Percentiles rank a stretch among this genome's conserved stretches.
Conservation (phyloP, 306 rosid species). For the Casuarina equisetifolia region DNA sequence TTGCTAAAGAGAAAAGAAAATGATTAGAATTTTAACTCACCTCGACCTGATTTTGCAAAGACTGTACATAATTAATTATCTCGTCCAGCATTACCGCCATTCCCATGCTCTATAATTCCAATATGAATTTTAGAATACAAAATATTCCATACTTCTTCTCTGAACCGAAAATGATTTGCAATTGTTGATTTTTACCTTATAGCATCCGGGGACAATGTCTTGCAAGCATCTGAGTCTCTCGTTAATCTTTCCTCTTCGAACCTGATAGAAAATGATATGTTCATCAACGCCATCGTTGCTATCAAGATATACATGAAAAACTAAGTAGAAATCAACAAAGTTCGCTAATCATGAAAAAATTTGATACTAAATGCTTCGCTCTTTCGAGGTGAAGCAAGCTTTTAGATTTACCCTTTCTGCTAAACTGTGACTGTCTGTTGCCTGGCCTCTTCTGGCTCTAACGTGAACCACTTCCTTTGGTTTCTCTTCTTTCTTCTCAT, state of each 20-base stretch:
- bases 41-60: conserved; percentile 97
- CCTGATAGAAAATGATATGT: conserved; percentile 47
- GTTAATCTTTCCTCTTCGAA: conserved; percentile 91
- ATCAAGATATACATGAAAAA: not conserved
- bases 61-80: conserved; percentile 94
- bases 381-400: no score
- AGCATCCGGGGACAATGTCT: conserved; percentile 95
- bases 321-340: not conserved
- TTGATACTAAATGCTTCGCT: no score
- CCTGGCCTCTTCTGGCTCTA: conserved; percentile 99
- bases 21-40: conserved; percentile 35
- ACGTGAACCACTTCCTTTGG: conserved; percentile 88
- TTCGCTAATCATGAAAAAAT: not conserved
- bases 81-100: conserved; percentile 99
- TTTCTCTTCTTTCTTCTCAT: conserved; percentile 54
- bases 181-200: conserved; percentile 54
- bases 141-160: not conserved
- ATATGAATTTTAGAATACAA: not conserved
- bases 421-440: conserved; percentile 95
- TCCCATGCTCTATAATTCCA: conserved; percentile 83
- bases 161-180: not conserved
- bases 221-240: conserved; percentile 85
- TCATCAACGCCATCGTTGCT: conserved; percentile 11
- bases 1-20: not conserved
- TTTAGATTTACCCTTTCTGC: conserved; percentile 82